Base-by-base conservation (phyloP, 805 yeast species). In the Candida ipomoeae region DNA sequence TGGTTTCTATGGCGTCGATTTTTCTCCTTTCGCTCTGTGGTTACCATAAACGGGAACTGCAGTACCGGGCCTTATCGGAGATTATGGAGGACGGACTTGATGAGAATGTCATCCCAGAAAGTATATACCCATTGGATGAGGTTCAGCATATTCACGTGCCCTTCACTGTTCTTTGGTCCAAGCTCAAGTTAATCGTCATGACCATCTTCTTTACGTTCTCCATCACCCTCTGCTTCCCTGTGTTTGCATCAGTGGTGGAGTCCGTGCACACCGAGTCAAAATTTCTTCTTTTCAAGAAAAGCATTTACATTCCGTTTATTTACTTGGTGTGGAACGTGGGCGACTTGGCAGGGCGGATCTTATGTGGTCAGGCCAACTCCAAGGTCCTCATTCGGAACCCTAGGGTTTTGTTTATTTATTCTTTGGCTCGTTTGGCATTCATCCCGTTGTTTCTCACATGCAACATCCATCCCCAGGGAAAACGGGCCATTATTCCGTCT, bases 241-340 rank as follows among this genome's bases (percentile, higher is more conserved):
- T 91, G 1, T 92, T 89, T 77, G 97, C 97, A 7, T 80, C 91
- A 7, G 74, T 74, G 14, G 82, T 84, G 8, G 74, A 78, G 42
- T 83, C 89, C 2, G 60, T 60, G 8, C 70, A 76, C 55, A 51
- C 44, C 5, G 68, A 66, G 44, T 59, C 67, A 8, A 41, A 55
- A 1, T 51, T 56, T 40, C 56, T 66, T 34, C 71, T 83, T 34
- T 84, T 79, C 61, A 67, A 66, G 43, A 78, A 73, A 51, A 71
- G 70, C 48, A 67, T 79, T 18, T 80, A 64, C 59, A 79, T 89
- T 15, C 97, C 98, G 2, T 65, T 89, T 46, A 83, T 89, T 2
- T 89, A 85, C 63, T 70, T 91, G 20, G 65, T 87, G 14, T 92
- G 99, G 99, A 92, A 92, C 66, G 50, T 81, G 13, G 98, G 98